These are phyloP conservation scores for Daldinia childiae DNA, from an alignment of 495 filamentous ascomycete species.

Conservation along the genomic window DNA sequence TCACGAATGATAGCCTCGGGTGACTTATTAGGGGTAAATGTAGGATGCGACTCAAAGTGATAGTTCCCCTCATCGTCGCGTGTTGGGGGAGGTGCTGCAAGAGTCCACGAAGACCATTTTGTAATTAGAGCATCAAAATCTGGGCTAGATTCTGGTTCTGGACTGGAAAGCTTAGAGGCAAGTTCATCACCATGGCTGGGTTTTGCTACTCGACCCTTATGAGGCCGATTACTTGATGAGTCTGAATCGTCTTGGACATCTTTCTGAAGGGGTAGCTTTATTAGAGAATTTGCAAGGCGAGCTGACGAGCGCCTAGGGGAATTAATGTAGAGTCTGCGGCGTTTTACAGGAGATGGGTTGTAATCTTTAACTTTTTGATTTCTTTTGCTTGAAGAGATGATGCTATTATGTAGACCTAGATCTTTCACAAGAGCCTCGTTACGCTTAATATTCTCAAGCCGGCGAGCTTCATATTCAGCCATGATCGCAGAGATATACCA, in stretches of 20 bases:
- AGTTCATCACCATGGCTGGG: not conserved
- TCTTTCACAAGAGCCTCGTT: slow-evolving; percentile 64
- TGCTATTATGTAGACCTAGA: slow-evolving; percentile 36
- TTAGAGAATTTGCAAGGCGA: slow-evolving; percentile 32
- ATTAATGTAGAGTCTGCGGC: slow-evolving; percentile 24
- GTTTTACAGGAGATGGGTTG: slow-evolving; percentile 24
- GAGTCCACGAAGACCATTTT: slow-evolving; percentile 55
- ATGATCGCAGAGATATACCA: not conserved
- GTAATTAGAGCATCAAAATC: slow-evolving; percentile 48
- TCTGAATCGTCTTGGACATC: slow-evolving; percentile 4
- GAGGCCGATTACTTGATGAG: not conserved
- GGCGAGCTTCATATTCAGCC: slow-evolving; percentile 44
- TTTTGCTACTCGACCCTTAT: slow-evolving; percentile 3
- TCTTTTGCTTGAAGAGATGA: not conserved
- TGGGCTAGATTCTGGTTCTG: slow-evolving; percentile 12
- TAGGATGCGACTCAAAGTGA: slow-evolving; percentile 52
- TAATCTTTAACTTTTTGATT: not conserved
- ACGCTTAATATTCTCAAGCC: slow-evolving; percentile 63
- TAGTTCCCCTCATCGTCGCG: slow-evolving; percentile 52
- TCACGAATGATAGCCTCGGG: slow-evolving; percentile 59
- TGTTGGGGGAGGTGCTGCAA: slow-evolving; percentile 46
- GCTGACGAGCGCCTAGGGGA: slow-evolving; percentile 41
- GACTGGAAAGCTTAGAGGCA: not conserved
- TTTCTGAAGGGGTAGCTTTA: not conserved
- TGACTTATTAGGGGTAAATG: slow-evolving; percentile 59